A percentile compares a stretch with the other conserved stretches of the same genome.
Evolutionary conservation across 2,329 filamentous ascomycete genomes (phyloP).

Genomic region (Trichophaea hybrida): DNA sequence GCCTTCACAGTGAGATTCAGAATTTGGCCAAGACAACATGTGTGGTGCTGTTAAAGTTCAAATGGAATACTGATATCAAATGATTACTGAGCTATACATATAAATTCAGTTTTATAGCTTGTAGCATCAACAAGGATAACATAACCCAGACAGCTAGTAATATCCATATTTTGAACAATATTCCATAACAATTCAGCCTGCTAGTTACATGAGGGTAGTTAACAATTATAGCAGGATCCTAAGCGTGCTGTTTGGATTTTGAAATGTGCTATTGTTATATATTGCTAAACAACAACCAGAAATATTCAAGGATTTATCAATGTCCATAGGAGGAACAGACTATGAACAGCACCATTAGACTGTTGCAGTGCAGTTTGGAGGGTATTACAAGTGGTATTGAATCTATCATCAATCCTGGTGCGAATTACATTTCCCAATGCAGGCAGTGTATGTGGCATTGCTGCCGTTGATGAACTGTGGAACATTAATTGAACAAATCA

Average conservation of each 20-base stretch:
- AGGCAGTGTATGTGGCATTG: too few relatives aligned
- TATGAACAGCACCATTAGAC: too few relatives aligned
- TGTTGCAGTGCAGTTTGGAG: too few relatives aligned
- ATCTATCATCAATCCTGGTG: too few relatives aligned
- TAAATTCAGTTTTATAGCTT: slow-evolving; percentile 5
- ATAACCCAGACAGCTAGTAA: slow-evolving; percentile 1
- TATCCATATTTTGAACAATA: background rate
- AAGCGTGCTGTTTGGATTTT: slow-evolving; percentile 3
- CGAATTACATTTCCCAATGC: too few relatives aligned
- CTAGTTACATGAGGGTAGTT: slow-evolving; percentile 7
- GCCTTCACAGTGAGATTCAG: slow-evolving; percentile 12
- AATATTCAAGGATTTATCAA: too few relatives aligned
- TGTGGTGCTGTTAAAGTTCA: background rate
- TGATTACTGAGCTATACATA: background rate
- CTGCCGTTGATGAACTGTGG: too few relatives aligned
- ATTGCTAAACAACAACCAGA: too few relatives aligned
- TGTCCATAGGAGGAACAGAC: too few relatives aligned
- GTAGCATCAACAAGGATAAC: slow-evolving; percentile 11
- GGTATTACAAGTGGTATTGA: too few relatives aligned
- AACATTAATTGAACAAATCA: too few relatives aligned
- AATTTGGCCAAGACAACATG: slow-evolving; percentile 10
- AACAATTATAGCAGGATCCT: background rate
- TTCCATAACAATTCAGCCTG: slow-evolving; percentile 1
- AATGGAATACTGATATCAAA: background rate
- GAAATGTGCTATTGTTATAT: too few relatives aligned